Base-by-base conservation (phyloP, 2,329 filamentous ascomycete species). In the Talaromyces verruculosus region DNA sequence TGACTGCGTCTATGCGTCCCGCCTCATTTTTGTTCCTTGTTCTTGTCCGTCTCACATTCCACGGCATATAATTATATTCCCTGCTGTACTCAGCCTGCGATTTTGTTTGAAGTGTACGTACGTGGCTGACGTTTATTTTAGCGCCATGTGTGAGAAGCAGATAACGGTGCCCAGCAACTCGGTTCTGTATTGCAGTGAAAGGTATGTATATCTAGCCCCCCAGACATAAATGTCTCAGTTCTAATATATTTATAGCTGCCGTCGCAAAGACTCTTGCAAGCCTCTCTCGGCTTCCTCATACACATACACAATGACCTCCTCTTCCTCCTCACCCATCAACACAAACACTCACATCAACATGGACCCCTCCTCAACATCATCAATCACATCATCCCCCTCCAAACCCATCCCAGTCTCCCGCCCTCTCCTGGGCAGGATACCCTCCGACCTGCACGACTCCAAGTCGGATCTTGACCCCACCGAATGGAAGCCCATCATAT, bases 61-160 rank as follows among this genome's bases (percentile, higher is more conserved):
- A 64, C 65, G 43, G 33, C 53, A 57, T 57, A 58, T 30, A 51
- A 11, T 35, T 51, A 7, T 43, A 43, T 43, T 8, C 43, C 35
- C 43, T 63, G 45, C n/a, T 63, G 15, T 49, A 30, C 49, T 33
- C 7, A 19, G 28, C 17, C 30, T 35, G n/a, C 30, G n/a, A 55
- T 5, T 22, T 35, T 55, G 3, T 41, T 59, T 66, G 25, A 25
- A 25, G 25, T 25, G 22, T 51, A 53, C 49, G 49, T 53, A 49
- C 61, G 68, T 62, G 60, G 69, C 73, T 76, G 69, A 78, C 71
- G 51, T 68, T 59, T 55, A 65, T 68, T 65, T 68, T 72, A 89
- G 87, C 77, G 84, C 87, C 68, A 87, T 84, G 72, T 89, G 87
- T 76, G 87, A 89, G 75, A 87, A 84, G 75, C 87, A 89, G 77